Base-by-base conservation (phyloP, 1,284 basidiomycete genomes). In the Cryptococcus hybrid region DNA sequence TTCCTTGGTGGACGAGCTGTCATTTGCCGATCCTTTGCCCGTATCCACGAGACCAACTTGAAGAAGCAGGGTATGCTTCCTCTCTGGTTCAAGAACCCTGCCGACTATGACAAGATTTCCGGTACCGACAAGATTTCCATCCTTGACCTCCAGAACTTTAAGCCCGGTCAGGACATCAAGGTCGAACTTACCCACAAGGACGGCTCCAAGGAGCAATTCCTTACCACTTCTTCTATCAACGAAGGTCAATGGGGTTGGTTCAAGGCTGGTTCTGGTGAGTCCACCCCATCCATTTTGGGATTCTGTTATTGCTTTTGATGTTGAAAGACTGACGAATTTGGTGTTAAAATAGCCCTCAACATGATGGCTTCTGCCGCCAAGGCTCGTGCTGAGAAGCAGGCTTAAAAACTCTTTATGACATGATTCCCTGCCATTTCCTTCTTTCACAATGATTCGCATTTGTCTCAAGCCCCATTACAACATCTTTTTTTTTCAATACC, bases 41-140 rank as follows among this genome's bases (percentile, higher is more conserved):
- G 94, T 82, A 97, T 98, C 81, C 94, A 97, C 83, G 92, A 97
- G 85, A 81, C 80, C 77, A 96, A 96, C 85, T 83, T 95, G 84
- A 95, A 95, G 88, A 96, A 76, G 65, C 74, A 74, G 63, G 71
- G 67, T 67, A 92, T 94, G 89, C 89, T 95, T 61, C 90, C 91
- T 1, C 80, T 94, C 65, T 94, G 90, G 63, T 95, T 96, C 77
- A 87, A 80, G 60, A 84, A 96, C 82, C 83, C 88, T 9, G 89
- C 84, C 61, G 93, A 96, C 80, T 97, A 97, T 79, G 90, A 95
- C 76, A 90, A 89, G 81, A 79, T 95, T 67, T 83, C 82, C 69
- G 88, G 92, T 30, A 82, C 82, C 64, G 92, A 96, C 82, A 86
- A 85, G 74, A 86, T 96, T 60, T 86, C 87, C 69, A 90, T 96